These are phyloP conservation scores for Cyclocybe aegerita DNA, from an alignment of 768 basidiomycete species.

Conservation along the genomic window DNA sequence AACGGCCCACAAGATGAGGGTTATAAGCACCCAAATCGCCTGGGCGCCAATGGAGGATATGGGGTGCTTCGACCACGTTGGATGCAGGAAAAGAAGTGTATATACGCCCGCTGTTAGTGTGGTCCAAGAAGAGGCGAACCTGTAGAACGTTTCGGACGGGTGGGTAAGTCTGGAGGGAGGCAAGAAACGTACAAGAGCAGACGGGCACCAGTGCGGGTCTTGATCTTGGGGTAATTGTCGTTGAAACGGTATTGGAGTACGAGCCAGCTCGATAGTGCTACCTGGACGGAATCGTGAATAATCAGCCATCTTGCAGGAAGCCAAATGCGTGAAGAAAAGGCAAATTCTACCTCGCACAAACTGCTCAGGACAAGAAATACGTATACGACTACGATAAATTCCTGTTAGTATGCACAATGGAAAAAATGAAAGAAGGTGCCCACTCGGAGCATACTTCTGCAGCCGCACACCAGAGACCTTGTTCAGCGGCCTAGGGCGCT, in stretches of 20 bases:
- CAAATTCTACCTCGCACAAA: slow-evolving; percentile 41
- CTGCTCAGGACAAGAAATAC: slow-evolving; percentile 48
- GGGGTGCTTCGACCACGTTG: slow-evolving; percentile 51
- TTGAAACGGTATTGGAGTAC: slow-evolving; percentile 55
- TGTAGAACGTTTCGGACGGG: slow-evolving; percentile 18
- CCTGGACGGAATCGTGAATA: slow-evolving; percentile 25
- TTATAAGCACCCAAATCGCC: slow-evolving; percentile 55
- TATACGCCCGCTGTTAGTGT: slow-evolving; percentile 49
- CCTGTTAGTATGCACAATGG: slow-evolving; percentile 8
- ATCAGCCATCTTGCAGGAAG: background rate
- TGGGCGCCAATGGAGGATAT: slow-evolving; percentile 60
- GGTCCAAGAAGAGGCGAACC: slow-evolving; percentile 65
- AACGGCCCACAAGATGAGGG: slow-evolving; percentile 62
- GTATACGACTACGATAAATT: slow-evolving; percentile 41
- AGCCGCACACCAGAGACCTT: slow-evolving; percentile 46
- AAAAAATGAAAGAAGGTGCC: slow-evolving; percentile 15
- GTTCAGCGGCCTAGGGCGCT: slow-evolving; percentile 47
- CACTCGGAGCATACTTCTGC: slow-evolving; percentile 55
- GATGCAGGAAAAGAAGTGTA: slow-evolving; percentile 61
- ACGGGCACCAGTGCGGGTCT: slow-evolving; percentile 41
- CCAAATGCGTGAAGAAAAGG: background rate
- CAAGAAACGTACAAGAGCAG: slow-evolving; percentile 45
- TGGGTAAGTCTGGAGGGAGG: slow-evolving; percentile 3
- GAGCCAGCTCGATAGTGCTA: slow-evolving; percentile 59
- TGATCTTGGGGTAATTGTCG: slow-evolving; percentile 47